Evolutionary conservation across 2,329 filamentous ascomycete genomes (phyloP), one percentile per base, ranked within the genome.

Genomic region (Dothistroma pini): DNA sequence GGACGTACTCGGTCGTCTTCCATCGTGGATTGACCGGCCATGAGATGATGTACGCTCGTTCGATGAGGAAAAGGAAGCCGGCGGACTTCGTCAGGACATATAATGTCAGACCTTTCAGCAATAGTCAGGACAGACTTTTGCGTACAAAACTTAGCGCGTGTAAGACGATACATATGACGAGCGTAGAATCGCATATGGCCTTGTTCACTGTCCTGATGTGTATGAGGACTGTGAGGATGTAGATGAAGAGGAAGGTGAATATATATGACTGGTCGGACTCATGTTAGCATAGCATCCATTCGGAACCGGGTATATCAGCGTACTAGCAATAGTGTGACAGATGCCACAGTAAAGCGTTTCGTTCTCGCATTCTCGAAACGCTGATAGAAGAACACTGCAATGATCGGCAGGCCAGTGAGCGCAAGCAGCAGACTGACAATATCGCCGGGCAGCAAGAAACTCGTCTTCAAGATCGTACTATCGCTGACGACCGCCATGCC

Each of bases 41-140:
- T 10, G 65, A 65, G 22, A 66, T 66, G 19, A 67, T 67, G 57
- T 67, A 67, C n/a, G 60, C 59, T 19, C 65, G 47, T 54, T 66
- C 63, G 55, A 67, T 67, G 29, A 67, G 57, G 56, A 66, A 67
- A 2, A 64, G 35, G 47, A 67, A 62, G 7, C 55, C 59, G 6
- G 59, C 55, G 8, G 57, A 38, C 48, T 67, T 66, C 38, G 57
- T 60, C 22, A 66, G 41, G 21, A 65, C 56, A 38, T 63, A 67
- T 11, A 67, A 32, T n/a, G 61, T 66, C 10, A 67, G 52, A 32
- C 65, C 65, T 65, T 56, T 21, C 35, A 48, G n/a, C 47, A 44
- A 9, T 44, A 2, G 38, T 19, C 16, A 44, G 38, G 38, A 16
- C 38, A 19, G 16, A 7, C 5, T 56, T 19, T 38, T 22, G 34